phyloP scores from a whole-genome alignment of 441 rosid genomes.

The Croton laevigatus region DNA sequence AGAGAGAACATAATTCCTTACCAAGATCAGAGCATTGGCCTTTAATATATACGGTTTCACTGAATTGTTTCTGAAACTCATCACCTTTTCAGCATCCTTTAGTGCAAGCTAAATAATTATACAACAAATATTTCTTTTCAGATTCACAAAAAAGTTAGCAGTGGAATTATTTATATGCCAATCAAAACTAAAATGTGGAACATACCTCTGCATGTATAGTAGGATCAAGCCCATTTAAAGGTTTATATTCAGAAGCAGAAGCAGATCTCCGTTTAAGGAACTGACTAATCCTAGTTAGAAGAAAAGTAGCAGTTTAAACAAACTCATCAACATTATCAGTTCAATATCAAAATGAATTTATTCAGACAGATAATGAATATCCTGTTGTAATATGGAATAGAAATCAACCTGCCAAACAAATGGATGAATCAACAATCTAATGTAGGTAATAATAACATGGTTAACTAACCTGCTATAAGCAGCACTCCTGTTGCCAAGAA shows the following conservation, averaged over 20 bases:
- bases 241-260: constrained; percentile 64
- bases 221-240: constrained; percentile 87
- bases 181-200: constrained; percentile 17
- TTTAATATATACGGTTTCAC: constrained; percentile 56
- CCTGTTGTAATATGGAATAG: constrained; percentile 1
- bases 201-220: constrained; percentile 88
- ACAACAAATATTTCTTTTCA: constrained; percentile 15
- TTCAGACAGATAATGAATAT: constrained; percentile 11
- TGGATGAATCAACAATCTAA: not conserved
- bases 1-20: constrained; percentile 30
- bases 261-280: constrained; percentile 70
- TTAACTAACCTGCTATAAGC: constrained; percentile 67
- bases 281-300: constrained; percentile 62
- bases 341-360: constrained; percentile 3
- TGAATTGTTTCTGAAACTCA: constrained; percentile 47
- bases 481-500: constrained; percentile 80
- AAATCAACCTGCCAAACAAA: constrained; percentile 1
- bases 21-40: constrained; percentile 76
- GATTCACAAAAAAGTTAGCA: constrained; percentile 9
- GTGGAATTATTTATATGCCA: not conserved
- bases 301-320: constrained; percentile 19
- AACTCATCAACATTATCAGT: constrained; percentile 10
- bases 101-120: constrained; percentile 70
- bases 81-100: constrained; percentile 89
- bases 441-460: not conserved